Evolutionary conservation across 2,329 filamentous ascomycete species (phyloP).

Genomic region (Beauveria caledonica): DNA sequence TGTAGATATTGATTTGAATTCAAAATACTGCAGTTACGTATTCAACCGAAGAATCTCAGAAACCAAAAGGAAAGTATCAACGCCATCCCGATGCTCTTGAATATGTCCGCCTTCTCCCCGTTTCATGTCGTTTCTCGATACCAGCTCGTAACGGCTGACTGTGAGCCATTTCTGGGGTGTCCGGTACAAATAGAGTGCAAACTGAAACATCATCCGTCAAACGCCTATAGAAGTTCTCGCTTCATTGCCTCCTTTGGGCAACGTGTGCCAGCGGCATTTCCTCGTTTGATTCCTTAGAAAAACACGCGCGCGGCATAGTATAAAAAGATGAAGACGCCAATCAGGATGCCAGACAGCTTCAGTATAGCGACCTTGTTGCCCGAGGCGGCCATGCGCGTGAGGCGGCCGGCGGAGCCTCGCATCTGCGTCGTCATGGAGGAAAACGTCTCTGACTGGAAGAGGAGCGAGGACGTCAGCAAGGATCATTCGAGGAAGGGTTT

Average conservation of each 20-base stretch:
- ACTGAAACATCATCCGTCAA: background rate
- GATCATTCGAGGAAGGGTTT: no score
- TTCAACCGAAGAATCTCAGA: background rate
- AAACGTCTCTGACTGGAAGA: constrained; percentile 71
- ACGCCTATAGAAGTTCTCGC: no score
- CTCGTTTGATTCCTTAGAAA: constrained; percentile 33
- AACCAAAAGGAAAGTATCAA: background rate
- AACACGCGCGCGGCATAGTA: constrained; percentile 65
- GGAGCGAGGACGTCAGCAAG: background rate
- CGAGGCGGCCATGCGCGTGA: constrained; percentile 83
- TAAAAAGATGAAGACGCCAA: constrained; percentile 62
- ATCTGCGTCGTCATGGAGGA: constrained; percentile 75
- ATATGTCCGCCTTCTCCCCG: background rate
- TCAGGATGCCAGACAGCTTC: constrained; percentile 77
- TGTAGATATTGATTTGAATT: background rate
- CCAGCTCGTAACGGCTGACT: background rate
- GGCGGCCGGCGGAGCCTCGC: constrained; percentile 71
- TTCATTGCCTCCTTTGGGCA: no score
- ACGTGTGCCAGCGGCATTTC: background rate
- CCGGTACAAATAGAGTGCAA: background rate
- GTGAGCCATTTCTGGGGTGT: no score
- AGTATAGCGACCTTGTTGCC: constrained; percentile 89
- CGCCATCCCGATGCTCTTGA: constrained; percentile 5
- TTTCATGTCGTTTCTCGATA: background rate
- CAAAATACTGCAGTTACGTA: background rate